Base-by-base conservation (phyloP, 805 yeast species). In the Wickerhamomyces tratensis region DNA sequence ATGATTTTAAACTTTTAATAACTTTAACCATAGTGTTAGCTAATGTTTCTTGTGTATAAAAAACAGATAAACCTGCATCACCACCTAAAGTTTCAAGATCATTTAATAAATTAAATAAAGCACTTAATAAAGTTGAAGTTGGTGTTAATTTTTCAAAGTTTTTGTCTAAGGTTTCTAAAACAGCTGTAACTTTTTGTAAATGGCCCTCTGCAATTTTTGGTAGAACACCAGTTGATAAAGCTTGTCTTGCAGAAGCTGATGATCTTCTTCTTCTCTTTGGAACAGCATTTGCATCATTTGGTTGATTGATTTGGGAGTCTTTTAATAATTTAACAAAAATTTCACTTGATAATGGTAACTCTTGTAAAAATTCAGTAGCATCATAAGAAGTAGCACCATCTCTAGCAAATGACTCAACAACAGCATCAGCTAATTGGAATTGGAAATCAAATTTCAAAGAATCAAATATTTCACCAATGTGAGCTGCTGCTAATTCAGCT, bases 51-150 rank as follows among this genome's bases (percentile, higher is more conserved):
- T 93, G 95, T 1, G 95, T 82, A 52, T 89, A 91, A 38, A 86
- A 68, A 5, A 91, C 91, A 5, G 98, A 96, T 47, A 93, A 67
- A 44, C 87, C 86, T 36, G 96, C 95, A 58, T 89, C 98, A 49
- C 78, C 79, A 37, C 95, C 96, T 39, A 93, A 69, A 29, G 95
- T 79, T 58, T 85, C 93, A 49, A 84, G 66, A 58, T 85, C 93
- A 41, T 86, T 76, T 40, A 85, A 65, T 34, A 82, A 67, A 48
- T 74, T 74, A 63, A 85, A 80, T 45, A 79, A 57, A 13, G 75
- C 62, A 41, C 68, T 67, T 36, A 79, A 61, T 40, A 79, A 61
- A 25, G 65, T 68, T 3, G 79, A 69, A 30, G 68, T 54, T 44
- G 63, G 63, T 2, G 37, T 36, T 36, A 60, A 53, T 13, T 61